Evolutionary conservation across 1,284 basidiomycete genomes (phyloP), one percentile per base, ranked within the genome.

Genomic region (Sporisorium exsertum): DNA sequence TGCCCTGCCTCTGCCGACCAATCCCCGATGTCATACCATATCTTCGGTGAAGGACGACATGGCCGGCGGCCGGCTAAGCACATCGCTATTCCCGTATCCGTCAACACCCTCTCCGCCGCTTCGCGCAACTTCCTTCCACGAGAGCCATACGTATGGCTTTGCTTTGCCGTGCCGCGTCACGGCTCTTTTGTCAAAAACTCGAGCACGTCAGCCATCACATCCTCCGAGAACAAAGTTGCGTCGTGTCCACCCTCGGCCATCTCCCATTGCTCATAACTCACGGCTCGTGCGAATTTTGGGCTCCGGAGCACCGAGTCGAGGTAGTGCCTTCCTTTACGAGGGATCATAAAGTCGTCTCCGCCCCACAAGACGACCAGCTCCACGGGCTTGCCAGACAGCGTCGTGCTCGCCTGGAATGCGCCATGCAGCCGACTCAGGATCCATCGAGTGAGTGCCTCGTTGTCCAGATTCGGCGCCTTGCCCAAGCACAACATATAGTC

Each of bases 241-340:
- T 69, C 66, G 37, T 69, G 66, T 26, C 66, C 66, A 13, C 22
- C 66, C 27, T 64, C 66, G 1, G 60, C 66, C 60, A 64, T 69
- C 6, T 50, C 60, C 60, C 66, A 63, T 12, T 46, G 50, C 37
- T 64, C 47, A 20, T 59, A 69, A 1, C 6, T 47, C 20, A 68
- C 42, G 1, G 15, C 29, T 1, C 20, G 20, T 5, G 27, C 43
- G 7, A 47, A 20, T 13, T 63, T 20, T 2, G 46, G 15, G 12
- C n/a, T 22, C 15, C 32, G 47, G 0, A 68, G 43, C 13, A 58
- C 50, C 20, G 40, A n/a, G 32, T 61, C 55, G 10, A 68, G 49
- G 12, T 43, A 68, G 13, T 54, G 54, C 13, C 65, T 24, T 18
- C 65, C 65, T 46, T 68, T 61, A 27, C 46, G 55, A 24, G 65